Conservation (phyloP, 495 filamentous ascomycete genomes). For the Penicillium soppii region DNA sequence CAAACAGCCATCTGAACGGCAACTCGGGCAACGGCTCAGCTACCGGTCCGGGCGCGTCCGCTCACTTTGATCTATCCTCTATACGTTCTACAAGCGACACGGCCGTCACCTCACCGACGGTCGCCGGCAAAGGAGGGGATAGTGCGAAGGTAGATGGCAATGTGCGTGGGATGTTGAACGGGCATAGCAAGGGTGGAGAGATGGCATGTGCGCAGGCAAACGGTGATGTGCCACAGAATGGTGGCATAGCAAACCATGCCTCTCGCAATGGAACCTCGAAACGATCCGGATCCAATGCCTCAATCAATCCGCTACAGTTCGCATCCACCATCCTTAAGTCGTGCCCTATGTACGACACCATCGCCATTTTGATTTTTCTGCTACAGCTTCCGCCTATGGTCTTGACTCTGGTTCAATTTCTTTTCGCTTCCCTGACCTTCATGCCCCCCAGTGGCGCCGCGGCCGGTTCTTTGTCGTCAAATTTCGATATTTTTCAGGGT, state of each 20-base stretch:
- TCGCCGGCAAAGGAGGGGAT: slow-evolving; percentile 34
- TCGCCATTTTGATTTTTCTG: slow-evolving; percentile 96
- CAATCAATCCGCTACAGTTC: slow-evolving; percentile 64
- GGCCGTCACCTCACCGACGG: slow-evolving; percentile 36
- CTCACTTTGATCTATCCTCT: slow-evolving; percentile 46
- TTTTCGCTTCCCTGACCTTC: slow-evolving; percentile 93
- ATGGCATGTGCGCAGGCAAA: slow-evolving; percentile 41
- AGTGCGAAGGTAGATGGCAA: slow-evolving; percentile 35
- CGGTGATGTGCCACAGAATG: slow-evolving; percentile 36
- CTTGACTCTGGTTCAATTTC: slow-evolving; percentile 84
- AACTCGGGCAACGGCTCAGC: slow-evolving; percentile 50
- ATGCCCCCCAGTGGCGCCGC: slow-evolving; percentile 66
- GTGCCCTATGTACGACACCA: slow-evolving; percentile 90
- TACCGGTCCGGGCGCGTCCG: slow-evolving; percentile 36
- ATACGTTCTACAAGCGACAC: slow-evolving; percentile 43
- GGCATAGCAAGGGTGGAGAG: slow-evolving; percentile 40
- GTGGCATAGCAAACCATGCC: slow-evolving; percentile 28
- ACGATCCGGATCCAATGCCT: slow-evolving; percentile 60
- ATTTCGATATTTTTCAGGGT: slow-evolving; percentile 74
- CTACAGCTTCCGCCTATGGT: slow-evolving; percentile 93
- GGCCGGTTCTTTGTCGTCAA: slow-evolving; percentile 54
- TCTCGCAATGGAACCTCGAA: slow-evolving; percentile 52
- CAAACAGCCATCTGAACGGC: slow-evolving; percentile 60
- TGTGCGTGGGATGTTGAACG: slow-evolving; percentile 39
- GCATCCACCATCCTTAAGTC: slow-evolving; percentile 84